phyloP scores from a whole-genome alignment of 805 yeast genomes.

The Cyberlindnera japonica region DNA sequence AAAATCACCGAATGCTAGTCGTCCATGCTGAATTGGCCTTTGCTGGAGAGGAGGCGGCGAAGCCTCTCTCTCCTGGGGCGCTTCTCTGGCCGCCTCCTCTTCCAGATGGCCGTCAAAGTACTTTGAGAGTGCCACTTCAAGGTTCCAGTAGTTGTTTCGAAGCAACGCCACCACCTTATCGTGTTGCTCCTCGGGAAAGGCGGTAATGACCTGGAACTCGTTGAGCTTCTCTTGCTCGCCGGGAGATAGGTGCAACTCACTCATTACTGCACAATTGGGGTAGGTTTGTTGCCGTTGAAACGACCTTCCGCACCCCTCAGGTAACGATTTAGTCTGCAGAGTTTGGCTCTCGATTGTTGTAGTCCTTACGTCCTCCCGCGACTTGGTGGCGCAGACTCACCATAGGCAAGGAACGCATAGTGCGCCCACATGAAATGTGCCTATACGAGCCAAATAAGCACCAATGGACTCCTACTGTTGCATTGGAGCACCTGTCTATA shows the following conservation, averaged over 20 bases:
- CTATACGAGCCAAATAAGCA: no score
- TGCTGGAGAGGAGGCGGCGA: neutral
- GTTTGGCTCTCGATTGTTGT: no score
- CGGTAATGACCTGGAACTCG: constrained; percentile 49
- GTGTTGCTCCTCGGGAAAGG: constrained; percentile 44
- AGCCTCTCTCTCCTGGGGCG: neutral
- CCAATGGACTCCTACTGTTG: no score
- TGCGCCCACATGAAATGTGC: no score
- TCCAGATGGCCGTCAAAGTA: constrained; percentile 57
- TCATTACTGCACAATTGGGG: no score
- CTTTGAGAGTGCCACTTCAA: constrained; percentile 57
- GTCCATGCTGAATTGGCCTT: neutral
- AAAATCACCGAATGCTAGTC: constrained; percentile 6
- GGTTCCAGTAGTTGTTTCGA: constrained; percentile 52
- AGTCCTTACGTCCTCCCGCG: no score
- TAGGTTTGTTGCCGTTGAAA: neutral
- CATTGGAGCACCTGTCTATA: no score
- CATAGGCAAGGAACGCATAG: no score
- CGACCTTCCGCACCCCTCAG: no score
- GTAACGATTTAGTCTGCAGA: no score
- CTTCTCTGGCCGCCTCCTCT: constrained; percentile 15
- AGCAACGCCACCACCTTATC: constrained; percentile 45
- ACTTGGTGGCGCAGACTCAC: no score
- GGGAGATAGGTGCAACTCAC: constrained; percentile 23
- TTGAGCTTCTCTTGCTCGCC: constrained; percentile 41